A percentile compares a stretch with the other conserved stretches of the same genome.
Evolutionary conservation across 2,329 filamentous ascomycete genomes (phyloP).

Genomic region (Thelonectria blattea): DNA sequence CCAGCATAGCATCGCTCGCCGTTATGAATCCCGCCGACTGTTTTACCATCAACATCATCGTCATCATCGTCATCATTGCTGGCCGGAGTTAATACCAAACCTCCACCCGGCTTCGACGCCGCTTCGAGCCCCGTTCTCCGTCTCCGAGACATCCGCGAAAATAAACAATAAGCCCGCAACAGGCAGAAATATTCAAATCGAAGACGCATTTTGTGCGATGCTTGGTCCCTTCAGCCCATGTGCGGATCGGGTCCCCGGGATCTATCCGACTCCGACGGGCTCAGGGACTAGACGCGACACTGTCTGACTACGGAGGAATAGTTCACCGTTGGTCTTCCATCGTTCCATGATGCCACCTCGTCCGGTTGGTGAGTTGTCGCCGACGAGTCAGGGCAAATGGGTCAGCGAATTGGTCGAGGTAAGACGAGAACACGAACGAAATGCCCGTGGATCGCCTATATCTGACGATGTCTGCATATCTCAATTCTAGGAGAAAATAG

Average conservation of each 20-base stretch:
- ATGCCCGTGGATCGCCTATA: neutral
- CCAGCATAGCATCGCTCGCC: neutral
- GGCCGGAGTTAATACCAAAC: slow-evolving; percentile 16
- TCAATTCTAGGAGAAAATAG: neutral
- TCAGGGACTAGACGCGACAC: neutral
- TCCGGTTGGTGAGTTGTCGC: neutral
- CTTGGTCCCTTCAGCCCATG: neutral
- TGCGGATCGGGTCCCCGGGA: slow-evolving; percentile 9
- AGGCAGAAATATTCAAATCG: neutral
- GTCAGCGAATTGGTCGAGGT: neutral
- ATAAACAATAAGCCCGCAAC: neutral
- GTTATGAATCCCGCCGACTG: neutral
- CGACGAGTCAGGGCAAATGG: neutral
- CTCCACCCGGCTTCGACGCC: slow-evolving; percentile 11
- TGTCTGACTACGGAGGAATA: neutral
- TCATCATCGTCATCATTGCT: neutral
- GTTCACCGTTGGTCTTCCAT: slow-evolving; percentile 6
- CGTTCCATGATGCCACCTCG: neutral
- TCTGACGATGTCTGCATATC: neutral
- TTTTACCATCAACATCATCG: neutral
- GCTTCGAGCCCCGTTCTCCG: neutral
- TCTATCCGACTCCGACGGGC: slow-evolving; percentile 16
- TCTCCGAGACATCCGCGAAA: slow-evolving; percentile 19
- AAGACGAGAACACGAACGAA: neutral
- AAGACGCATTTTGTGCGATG: neutral